phyloP scores from a whole-genome alignment of 2,329 filamentous ascomycete genomes.

The Phaeophleospora eucalypticola region DNA sequence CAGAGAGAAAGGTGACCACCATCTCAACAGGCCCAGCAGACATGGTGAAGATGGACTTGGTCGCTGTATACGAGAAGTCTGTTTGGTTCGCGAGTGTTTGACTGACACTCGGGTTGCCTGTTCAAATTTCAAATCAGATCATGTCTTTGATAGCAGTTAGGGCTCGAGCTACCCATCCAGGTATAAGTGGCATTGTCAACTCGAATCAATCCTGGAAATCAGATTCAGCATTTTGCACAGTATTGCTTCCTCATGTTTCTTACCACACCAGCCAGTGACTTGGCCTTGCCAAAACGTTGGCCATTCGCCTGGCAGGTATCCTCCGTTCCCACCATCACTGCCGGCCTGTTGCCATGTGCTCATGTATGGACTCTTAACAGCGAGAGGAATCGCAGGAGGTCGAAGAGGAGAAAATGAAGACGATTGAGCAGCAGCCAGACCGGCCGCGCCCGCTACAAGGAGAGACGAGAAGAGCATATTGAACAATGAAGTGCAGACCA shows the following conservation, averaged over 20 bases:
- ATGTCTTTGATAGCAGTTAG: background rate
- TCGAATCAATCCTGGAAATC: constrained; percentile 54
- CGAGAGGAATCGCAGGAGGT: constrained; percentile 66
- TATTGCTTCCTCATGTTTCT: background rate
- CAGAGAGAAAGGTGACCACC: constrained; percentile 66
- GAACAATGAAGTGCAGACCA: background rate
- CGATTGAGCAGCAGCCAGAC: constrained; percentile 18
- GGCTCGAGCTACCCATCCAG: constrained; percentile 36
- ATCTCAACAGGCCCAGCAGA: constrained; percentile 37
- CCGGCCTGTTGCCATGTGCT: constrained; percentile 63
- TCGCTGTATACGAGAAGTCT: constrained; percentile 66
- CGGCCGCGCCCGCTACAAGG: constrained; percentile 12
- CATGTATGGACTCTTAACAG: constrained; percentile 70
- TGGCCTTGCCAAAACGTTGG: constrained; percentile 30
- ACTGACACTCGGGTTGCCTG: constrained; percentile 52
- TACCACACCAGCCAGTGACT: constrained; percentile 58
- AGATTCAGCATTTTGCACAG: background rate
- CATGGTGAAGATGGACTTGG: constrained; percentile 61
- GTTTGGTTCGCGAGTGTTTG: constrained; percentile 54
- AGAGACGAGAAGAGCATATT: constrained; percentile 14
- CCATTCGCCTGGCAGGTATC: constrained; percentile 53
- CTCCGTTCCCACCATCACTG: constrained; percentile 58
- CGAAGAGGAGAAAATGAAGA: constrained; percentile 61
- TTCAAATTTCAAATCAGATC: constrained; percentile 49
- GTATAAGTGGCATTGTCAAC: constrained; percentile 59